Conservation (phyloP, 441 rosid genomes). For the Populus hybrid region DNA sequence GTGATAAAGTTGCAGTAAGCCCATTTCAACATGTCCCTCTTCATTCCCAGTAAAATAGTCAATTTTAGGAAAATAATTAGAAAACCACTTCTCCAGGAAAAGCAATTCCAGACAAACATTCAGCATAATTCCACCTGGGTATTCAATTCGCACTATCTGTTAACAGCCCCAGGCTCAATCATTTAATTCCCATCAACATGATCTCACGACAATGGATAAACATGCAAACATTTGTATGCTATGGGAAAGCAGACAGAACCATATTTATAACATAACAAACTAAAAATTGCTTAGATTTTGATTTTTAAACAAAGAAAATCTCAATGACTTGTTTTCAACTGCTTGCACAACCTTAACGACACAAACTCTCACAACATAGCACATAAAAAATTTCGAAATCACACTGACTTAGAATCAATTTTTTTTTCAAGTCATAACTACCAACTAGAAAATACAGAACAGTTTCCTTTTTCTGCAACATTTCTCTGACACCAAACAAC, state of each 20-base stretch:
- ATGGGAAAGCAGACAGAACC: neutral
- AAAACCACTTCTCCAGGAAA: constrained; percentile 1
- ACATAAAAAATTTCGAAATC: neutral
- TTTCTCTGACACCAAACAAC: neutral
- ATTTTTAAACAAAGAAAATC: neutral
- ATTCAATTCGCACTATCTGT: neutral
- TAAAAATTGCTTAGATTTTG: neutral
- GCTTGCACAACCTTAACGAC: neutral
- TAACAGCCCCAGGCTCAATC: neutral
- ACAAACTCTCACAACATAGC: neutral
- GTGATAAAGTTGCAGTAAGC: too few species aligned
- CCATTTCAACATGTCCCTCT: neutral
- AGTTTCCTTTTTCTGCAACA: neutral
- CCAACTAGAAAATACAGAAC: neutral
- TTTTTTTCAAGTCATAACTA: neutral
- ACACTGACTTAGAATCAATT: neutral
- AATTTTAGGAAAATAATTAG: neutral
- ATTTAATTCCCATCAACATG: neutral
- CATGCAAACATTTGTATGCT: neutral
- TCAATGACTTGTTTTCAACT: neutral
- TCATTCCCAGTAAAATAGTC: neutral
- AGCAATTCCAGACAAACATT: neutral
- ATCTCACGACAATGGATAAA: too few species aligned
- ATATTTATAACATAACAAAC: neutral
- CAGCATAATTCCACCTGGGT: neutral